Percentiles rank a stretch among this genome's conserved stretches.
phyloP scores from a whole-genome alignment of 768 basidiomycete species.

The Phylloporus rhodoxanthus region DNA sequence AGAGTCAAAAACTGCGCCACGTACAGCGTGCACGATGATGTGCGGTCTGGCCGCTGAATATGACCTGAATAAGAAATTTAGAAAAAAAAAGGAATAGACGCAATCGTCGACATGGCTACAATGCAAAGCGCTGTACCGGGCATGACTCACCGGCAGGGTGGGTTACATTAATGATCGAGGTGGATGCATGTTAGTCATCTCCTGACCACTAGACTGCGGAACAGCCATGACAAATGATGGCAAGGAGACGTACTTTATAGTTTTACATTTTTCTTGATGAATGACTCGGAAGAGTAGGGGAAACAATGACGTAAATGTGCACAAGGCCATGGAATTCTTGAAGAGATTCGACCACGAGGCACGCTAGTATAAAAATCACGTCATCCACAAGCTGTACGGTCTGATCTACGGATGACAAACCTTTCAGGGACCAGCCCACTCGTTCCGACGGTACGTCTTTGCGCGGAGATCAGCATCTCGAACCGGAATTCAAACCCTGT shows the following conservation, averaged over 20 bases:
- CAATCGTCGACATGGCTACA: neutral
- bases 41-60: neutral
- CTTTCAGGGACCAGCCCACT: neutral
- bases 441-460: neutral
- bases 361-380: neutral
- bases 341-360: no score
- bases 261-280: neutral
- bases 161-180: neutral
- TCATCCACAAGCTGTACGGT: neutral
- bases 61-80: neutral
- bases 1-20: neutral
- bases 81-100: neutral
- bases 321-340: neutral
- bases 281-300: neutral
- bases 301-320: neutral
- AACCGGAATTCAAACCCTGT: neutral
- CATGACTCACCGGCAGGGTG: neutral
- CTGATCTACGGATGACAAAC: neutral
- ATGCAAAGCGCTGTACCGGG: neutral
- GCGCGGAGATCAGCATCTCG: neutral
- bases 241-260: neutral
- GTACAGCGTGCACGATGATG: neutral
- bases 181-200: neutral
- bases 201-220: neutral
- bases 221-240: neutral